Evolutionary conservation across 371 early-diverging fungal species (phyloP), one percentile per base, ranked within the genome.

Genomic region (Syncephalastrum racemosum): DNA sequence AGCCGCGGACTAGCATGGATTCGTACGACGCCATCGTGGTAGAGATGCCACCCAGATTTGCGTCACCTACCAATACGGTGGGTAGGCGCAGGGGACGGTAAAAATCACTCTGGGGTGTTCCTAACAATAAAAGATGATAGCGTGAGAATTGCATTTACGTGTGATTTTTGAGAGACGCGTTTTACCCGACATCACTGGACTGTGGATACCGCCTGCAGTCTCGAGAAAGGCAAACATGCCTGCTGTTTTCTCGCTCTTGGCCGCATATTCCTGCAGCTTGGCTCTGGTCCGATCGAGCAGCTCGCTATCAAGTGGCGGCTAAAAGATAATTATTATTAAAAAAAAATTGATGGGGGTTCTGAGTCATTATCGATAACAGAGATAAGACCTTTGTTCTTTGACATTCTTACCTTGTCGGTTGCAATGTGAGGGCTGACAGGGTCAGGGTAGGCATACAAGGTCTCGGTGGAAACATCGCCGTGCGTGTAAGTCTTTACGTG

Each of bases 391-490:
- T 31, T 31, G 6, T 31, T 31, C 36, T 31, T 15, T 8, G 12
- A 48, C 13, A 5, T 5, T 10, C 63, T 66, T 76, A 80, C 81
- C 58, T 79, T 67, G 46, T 56, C 62, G 13, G 82, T 83, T 14
- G 88, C 88, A 42, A 90, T 73, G 54, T 93, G 93, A 19, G 91
- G 90, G 46, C 89, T 87, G 40, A 89, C 87, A 6, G 93, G 90
- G 49, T 91, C 88, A 8, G 76, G 78, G 72, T 88, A 93, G 1
- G 80, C 78, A 57, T 82, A 90, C 12, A 91, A 56, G 2, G 82
- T 80, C 3, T 71, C 63, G 16, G 89, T 74, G 18, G 64, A 68
- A 2, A 79, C 67, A 4, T 60, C 63, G 0, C 80, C 68, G 4
- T 73, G 54, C 23, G 68, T 60, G 54, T 67, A 86, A 15, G 68